Conservation (phyloP, 176 grass and related monocot species). For the Cenchrus fungigraminus region DNA sequence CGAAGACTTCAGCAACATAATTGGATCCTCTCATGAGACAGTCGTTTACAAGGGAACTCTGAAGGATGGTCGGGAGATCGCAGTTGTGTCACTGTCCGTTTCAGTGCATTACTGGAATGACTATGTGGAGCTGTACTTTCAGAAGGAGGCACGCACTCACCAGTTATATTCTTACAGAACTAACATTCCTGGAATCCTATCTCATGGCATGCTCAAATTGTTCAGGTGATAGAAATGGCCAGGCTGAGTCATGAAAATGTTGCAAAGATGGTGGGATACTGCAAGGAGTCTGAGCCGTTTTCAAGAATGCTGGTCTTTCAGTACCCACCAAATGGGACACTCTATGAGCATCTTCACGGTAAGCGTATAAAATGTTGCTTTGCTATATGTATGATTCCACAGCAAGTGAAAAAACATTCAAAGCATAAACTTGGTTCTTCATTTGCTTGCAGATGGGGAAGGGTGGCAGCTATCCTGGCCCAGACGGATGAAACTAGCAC, state of each 20-base stretch:
- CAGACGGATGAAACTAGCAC: constrained; percentile 78
- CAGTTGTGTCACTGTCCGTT: constrained; percentile 73
- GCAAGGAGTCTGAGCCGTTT: constrained; percentile 81
- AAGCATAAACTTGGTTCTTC: neutral
- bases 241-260: constrained; percentile 72
- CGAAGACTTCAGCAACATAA: constrained; percentile 99
- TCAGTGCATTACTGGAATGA: constrained; percentile 75
- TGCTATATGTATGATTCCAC: neutral
- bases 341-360: constrained; percentile 87
- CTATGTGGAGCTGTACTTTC: constrained; percentile 81
- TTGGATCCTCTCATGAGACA: constrained; percentile 78
- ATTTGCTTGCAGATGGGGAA: constrained; percentile 68
- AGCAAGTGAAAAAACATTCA: neutral
- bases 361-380: constrained; percentile 25
- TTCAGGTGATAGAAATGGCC: constrained; percentile 73
- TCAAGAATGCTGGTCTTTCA: constrained; percentile 87
- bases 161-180: neutral
- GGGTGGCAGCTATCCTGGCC: constrained; percentile 83
- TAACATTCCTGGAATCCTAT: neutral
- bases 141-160: constrained; percentile 61
- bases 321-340: constrained; percentile 93
- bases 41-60: constrained; percentile 90
- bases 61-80: constrained; percentile 83
- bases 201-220: constrained; percentile 16
- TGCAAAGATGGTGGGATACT: constrained; percentile 79